phyloP scores from a whole-genome alignment of 352 stramenopile species.

The Globisporangium mamillatum region DNA sequence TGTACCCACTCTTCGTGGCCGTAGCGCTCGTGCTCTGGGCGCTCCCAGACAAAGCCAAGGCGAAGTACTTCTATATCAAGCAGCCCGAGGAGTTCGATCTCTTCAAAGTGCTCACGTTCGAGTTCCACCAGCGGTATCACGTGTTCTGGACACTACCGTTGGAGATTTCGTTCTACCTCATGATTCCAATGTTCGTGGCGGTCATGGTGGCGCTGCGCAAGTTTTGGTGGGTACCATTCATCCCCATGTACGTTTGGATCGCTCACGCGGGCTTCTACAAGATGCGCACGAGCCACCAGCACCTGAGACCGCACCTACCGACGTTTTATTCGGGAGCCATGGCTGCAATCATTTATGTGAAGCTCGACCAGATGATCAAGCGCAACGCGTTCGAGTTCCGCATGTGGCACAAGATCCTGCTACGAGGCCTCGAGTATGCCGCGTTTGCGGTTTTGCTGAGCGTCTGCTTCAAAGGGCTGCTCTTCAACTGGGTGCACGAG shows the following conservation, averaged over 20 bases:
- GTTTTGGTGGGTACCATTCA: constrained; percentile 22
- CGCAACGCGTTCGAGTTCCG: constrained; percentile 23
- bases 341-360: constrained; percentile 29
- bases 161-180: constrained; percentile 45
- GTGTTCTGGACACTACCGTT: constrained; percentile 52
- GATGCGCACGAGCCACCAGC: constrained; percentile 26
- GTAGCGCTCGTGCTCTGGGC: constrained; percentile 28
- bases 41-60: constrained; percentile 27
- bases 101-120: constrained; percentile 28
- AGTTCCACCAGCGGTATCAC: constrained; percentile 25
- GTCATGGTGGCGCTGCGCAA: not conserved
- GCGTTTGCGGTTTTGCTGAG: constrained; percentile 30
- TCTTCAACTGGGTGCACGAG: constrained; percentile 22
- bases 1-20: constrained; percentile 46
- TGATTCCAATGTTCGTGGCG: constrained; percentile 30
- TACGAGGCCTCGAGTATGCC: constrained; percentile 17
- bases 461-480: constrained; percentile 22
- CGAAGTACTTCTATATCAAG: constrained; percentile 24
- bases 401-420: constrained; percentile 11
- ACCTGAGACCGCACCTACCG: constrained; percentile 26
- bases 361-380: constrained; percentile 21
- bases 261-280: constrained; percentile 17
- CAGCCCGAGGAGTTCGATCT: constrained; percentile 26
- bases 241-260: constrained; percentile 14
- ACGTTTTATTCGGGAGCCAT: constrained; percentile 41